phyloP scores from a whole-genome alignment of 345 rosid species.

The Ceriops decandra region DNA sequence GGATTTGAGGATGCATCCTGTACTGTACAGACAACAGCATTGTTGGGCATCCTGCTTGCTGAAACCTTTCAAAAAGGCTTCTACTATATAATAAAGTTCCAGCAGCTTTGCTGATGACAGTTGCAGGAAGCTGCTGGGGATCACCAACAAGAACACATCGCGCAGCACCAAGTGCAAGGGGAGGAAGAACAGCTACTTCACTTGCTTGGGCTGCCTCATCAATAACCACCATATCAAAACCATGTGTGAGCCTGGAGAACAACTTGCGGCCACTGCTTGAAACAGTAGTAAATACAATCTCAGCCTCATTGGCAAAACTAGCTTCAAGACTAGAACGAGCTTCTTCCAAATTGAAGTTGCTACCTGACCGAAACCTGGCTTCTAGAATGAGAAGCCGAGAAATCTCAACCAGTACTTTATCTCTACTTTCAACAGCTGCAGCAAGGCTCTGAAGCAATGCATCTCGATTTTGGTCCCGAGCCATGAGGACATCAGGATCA shows the following conservation, averaged over 20 bases:
- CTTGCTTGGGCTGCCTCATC: slow-evolving; percentile 99
- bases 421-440: slow-evolving; percentile 90
- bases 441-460: slow-evolving; percentile 83
- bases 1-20: slow-evolving; percentile 95
- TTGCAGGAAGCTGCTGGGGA: slow-evolving; percentile 99
- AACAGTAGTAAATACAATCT: slow-evolving; percentile 97
- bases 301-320: slow-evolving; percentile 98
- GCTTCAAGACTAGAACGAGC: slow-evolving; percentile 98
- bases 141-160: slow-evolving; percentile 99
- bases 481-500: slow-evolving; percentile 89
- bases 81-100: slow-evolving; percentile 93
- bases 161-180: slow-evolving; percentile 93
- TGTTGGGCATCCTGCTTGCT: slow-evolving; percentile 95
- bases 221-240: slow-evolving; percentile 98
- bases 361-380: slow-evolving; percentile 68
- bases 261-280: slow-evolving; percentile 98
- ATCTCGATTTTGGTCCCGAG: slow-evolving; percentile 89
- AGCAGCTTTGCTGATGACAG: slow-evolving; percentile 97
- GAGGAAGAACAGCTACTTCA: slow-evolving; percentile 94
- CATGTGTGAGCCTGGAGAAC: slow-evolving; percentile 96
- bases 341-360: slow-evolving; percentile 87
- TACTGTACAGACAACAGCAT: slow-evolving; percentile 93
- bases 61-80: slow-evolving; percentile 98
- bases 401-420: slow-evolving; percentile 94
- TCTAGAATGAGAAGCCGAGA: slow-evolving; percentile 91